Base-by-base conservation (phyloP, 768 basidiomycete species). In the Russula earlei region DNA sequence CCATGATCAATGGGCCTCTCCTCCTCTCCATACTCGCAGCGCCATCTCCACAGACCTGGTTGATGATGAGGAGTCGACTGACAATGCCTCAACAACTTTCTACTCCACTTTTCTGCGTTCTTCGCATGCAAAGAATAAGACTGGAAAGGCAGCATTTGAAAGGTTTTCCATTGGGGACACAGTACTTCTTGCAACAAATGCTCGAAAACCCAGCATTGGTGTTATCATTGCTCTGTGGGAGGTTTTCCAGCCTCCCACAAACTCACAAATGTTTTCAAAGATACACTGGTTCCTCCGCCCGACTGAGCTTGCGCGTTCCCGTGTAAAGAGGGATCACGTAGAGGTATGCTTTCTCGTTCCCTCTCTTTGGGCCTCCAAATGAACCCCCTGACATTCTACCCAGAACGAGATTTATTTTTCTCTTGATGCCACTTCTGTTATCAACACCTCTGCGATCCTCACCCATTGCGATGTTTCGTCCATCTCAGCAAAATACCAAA, bases 221-320 rank as follows among this genome's bases (percentile, higher is more conserved):
- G 81, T 88, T 40, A 82, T 91, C 45, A 71, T 79, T 17, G 73
- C 83, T 0, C 79, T 91, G 74, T 89, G 85, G 84, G 78, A 85
- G 52, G 70, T 72, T 2, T 66, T 67, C 50, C 70, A 54, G 2
- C 70, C 69, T n/a, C 67, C 70, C 33, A 64, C 63, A 2, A 62
- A 67, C 36, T 41, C 49, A 12, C 75, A 71, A 47, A 80, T 83
- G 73, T 74, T 78, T 53, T 68, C 85, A 22, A 75, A 78, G 25
- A 69, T 90, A 22, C 87, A 88, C 62, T 91, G 87, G 87, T 91
- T 90, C 63, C 69, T 86, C 58, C 70, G 81, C 31, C 86, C 85
- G 1, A 68, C 71, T 0, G 81, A 90, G 65, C 70, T 89, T 56
- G 77, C 86, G 7, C 69, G 70, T 24, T 70, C 82, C 50, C 74